These are phyloP conservation scores for Colletotrichum sp. DNA, from an alignment of 2,329 filamentous ascomycete genomes.

Conservation along the genomic window DNA sequence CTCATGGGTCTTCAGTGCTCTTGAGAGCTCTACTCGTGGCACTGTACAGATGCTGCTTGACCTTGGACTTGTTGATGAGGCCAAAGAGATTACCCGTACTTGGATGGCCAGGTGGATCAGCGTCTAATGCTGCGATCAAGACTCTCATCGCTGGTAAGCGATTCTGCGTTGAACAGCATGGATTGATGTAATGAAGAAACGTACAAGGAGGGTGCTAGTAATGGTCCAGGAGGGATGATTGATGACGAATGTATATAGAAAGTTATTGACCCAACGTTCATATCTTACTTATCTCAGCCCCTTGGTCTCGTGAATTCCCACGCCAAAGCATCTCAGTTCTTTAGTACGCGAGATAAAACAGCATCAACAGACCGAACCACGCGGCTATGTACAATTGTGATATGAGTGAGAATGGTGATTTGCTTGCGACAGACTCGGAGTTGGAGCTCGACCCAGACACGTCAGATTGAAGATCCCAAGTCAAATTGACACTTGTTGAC, in stretches of 20 bases:
- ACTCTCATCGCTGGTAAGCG: no score
- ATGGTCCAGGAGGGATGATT: neutral
- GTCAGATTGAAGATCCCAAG: neutral
- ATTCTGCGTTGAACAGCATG: neutral
- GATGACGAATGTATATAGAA: neutral
- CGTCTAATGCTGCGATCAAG: neutral
- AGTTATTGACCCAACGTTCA: neutral
- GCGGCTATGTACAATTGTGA: neutral
- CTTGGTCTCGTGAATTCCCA: neutral
- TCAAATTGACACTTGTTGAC: neutral
- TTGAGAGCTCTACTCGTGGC: constrained; percentile 61
- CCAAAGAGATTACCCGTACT: constrained; percentile 56
- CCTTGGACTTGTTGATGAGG: constrained; percentile 64
- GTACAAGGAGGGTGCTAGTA: neutral
- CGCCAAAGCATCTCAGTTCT: neutral
- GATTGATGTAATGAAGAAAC: neutral
- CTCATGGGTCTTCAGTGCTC: constrained; percentile 54
- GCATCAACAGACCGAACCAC: neutral
- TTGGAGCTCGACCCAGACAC: neutral
- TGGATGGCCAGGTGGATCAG: constrained; percentile 66
- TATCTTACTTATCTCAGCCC: neutral
- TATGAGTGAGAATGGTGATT: neutral
- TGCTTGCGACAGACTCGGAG: neutral
- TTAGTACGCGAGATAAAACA: neutral
- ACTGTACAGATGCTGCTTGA: constrained; percentile 59